Evolutionary conservation across 2,329 filamentous ascomycete genomes (phyloP).

Genomic region (Cytospora leucostoma): DNA sequence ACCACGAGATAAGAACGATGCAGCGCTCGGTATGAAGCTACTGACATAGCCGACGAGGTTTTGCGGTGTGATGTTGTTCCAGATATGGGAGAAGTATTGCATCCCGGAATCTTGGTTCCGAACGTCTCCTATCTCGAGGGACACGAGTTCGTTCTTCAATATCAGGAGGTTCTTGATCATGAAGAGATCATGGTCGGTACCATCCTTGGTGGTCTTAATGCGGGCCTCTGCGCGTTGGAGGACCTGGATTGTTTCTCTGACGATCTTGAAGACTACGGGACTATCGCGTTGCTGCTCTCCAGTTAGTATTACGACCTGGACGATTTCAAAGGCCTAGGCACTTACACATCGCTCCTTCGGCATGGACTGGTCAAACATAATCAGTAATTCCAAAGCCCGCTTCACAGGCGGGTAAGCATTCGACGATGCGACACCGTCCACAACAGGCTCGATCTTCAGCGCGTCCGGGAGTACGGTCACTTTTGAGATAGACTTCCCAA

Average conservation of each 20-base stretch:
- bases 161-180: constrained; percentile 93
- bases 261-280: constrained; percentile 66
- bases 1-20: constrained; percentile 47
- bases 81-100: constrained; percentile 66
- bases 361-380: constrained; percentile 66
- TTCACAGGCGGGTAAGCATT: constrained; percentile 62
- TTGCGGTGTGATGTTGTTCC: constrained; percentile 61
- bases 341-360: constrained; percentile 64
- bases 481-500: constrained; percentile 56
- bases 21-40: constrained; percentile 57
- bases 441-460: constrained; percentile 52
- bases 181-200: constrained; percentile 81
- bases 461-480: constrained; percentile 49
- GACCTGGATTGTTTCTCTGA: constrained; percentile 85
- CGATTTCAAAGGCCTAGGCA: constrained; percentile 19
- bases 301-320: neutral
- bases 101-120: constrained; percentile 54
- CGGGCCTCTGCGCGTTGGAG: constrained; percentile 74
- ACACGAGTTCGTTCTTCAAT: constrained; percentile 92
- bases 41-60: constrained; percentile 62
- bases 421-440: constrained; percentile 53
- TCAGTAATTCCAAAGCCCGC: constrained; percentile 58
- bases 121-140: constrained; percentile 84
- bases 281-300: constrained; percentile 51
- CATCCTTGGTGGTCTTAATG: constrained; percentile 62